phyloP scores from a whole-genome alignment of 768 basidiomycete species.

The Tylopilus plumbeoviolaceoides region DNA sequence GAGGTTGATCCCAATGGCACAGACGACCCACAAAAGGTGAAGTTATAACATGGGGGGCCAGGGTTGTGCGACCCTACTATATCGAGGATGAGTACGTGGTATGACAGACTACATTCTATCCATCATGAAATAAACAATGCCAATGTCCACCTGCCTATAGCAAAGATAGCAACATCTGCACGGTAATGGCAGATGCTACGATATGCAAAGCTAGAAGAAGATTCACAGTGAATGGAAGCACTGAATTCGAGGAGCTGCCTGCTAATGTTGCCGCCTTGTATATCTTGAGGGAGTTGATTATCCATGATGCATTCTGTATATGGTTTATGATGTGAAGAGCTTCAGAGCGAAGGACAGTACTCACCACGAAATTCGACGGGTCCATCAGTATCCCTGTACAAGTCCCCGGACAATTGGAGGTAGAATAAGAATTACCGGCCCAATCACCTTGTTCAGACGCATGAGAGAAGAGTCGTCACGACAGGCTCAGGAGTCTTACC shows the following conservation, averaged over 20 bases:
- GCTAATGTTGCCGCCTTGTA: conserved; percentile 55
- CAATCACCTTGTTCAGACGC: conserved; percentile 55
- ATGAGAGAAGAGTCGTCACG: conserved; percentile 3
- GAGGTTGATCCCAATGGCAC: conserved; percentile 34
- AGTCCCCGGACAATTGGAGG: conserved; percentile 71
- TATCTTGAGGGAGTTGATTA: conserved; percentile 74
- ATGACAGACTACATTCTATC: conserved; percentile 9
- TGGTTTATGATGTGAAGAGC: conserved; percentile 1
- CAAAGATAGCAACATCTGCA: conserved; percentile 14
- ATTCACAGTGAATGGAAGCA: conserved; percentile 1
- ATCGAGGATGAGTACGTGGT: not conserved
- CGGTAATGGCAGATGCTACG: not conserved
- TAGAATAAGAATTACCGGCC: conserved; percentile 79
- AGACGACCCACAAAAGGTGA: conserved; percentile 12
- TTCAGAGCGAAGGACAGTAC: conserved; percentile 21
- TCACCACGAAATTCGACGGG: conserved; percentile 67
- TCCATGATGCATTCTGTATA: conserved; percentile 73
- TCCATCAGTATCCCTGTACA: conserved; percentile 60
- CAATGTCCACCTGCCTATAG: conserved; percentile 14
- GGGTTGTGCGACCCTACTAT: conserved; percentile 35
- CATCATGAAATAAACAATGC: conserved; percentile 9
- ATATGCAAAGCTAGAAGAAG: conserved; percentile 10
- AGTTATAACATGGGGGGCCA: conserved; percentile 36
- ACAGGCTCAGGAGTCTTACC: conserved; percentile 39
- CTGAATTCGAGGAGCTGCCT: conserved; percentile 30